Evolutionary conservation across 306 rosid species (phyloP).

Genomic region (Leucaena leucocephala): DNA sequence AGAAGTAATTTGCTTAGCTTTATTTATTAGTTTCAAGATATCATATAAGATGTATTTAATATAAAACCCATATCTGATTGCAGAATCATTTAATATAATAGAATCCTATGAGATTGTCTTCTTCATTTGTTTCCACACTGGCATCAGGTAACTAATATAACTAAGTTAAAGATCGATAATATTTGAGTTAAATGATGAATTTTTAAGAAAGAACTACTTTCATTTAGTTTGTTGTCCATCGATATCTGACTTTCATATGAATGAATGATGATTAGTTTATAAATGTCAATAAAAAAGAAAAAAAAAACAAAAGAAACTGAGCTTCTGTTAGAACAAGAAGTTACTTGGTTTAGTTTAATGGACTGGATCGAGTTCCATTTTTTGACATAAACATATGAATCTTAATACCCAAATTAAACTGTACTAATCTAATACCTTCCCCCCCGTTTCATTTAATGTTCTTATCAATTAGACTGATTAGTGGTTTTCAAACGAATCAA

Average conservation of each 20-base stretch:
- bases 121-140: background rate
- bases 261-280: background rate
- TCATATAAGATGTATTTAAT: background rate
- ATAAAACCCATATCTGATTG: background rate
- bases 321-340: background rate
- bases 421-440: background rate
- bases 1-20: background rate
- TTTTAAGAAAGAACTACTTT: background rate
- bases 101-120: background rate
- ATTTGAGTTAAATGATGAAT: background rate
- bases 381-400: background rate
- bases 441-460: background rate
- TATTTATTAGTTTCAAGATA: background rate
- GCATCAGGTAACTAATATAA: background rate
- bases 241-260: background rate
- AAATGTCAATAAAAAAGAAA: background rate
- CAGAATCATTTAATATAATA: background rate
- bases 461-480: background rate
- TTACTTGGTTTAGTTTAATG: background rate
- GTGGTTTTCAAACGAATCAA: background rate
- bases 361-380: background rate
- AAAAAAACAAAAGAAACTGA: background rate
- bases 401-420: background rate
- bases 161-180: background rate
- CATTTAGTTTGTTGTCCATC: background rate